A percentile compares a stretch with the other conserved stretches of the same genome.
Evolutionary conservation across 2,329 filamentous ascomycete species (phyloP).

Genomic region (Pseudocercospora cruenta): DNA sequence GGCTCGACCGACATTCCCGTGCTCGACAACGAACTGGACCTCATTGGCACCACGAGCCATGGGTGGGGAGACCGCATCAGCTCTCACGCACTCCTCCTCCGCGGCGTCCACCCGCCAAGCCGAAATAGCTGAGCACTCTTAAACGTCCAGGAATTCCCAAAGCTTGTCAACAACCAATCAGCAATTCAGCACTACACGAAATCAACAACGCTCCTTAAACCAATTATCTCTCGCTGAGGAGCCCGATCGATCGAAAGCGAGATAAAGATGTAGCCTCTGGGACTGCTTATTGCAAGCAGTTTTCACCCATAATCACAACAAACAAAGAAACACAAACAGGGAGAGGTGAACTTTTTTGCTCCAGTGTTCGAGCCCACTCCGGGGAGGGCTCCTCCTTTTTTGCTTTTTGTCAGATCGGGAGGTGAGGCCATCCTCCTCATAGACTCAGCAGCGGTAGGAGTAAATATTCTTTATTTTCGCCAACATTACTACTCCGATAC

Average conservation of each 20-base stretch:
- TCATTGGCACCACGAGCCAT: background rate
- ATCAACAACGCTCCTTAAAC: background rate
- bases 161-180: background rate
- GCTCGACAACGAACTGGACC: background rate
- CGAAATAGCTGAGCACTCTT: background rate
- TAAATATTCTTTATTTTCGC: background rate
- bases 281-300: background rate
- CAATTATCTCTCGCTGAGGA: background rate
- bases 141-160: background rate
- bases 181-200: background rate
- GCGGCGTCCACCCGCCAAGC: background rate
- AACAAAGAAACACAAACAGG: background rate
- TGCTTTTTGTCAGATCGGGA: background rate
- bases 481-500: background rate
- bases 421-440: too few relatives aligned
- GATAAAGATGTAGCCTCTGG: background rate
- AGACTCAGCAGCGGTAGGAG: background rate
- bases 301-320: background rate
- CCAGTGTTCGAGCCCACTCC: background rate
- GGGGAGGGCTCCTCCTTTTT: background rate
- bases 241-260: background rate
- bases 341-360: background rate
- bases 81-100: background rate
- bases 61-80: background rate
- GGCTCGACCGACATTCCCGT: background rate